These are phyloP conservation scores for Suhomyces maxii DNA, from an alignment of 1,139 yeast genomes.

Conservation along the genomic window DNA sequence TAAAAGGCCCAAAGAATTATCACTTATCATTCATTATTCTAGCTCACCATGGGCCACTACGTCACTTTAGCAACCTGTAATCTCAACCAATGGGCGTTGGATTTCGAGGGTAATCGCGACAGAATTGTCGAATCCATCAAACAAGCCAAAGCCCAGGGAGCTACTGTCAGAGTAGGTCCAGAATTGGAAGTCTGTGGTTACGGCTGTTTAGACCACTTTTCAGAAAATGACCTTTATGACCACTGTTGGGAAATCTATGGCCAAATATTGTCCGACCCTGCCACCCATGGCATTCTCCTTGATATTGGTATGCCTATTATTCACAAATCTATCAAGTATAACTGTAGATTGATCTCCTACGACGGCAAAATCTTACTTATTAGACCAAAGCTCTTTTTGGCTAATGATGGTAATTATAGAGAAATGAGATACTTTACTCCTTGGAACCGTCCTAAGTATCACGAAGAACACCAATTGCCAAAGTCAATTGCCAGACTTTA, in stretches of 20 bases:
- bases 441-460: slow-evolving; percentile 77
- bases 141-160: slow-evolving; percentile 73
- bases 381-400: slow-evolving; percentile 88
- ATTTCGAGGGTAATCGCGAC: slow-evolving; percentile 94
- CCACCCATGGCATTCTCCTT: slow-evolving; percentile 71
- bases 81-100: slow-evolving; percentile 98
- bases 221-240: slow-evolving; percentile 82
- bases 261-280: slow-evolving; percentile 63
- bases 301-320: slow-evolving; percentile 95
- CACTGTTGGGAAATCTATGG: slow-evolving; percentile 96
- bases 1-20: too few species aligned
- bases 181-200: slow-evolving; percentile 93
- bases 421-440: slow-evolving; percentile 98
- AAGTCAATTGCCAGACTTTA: slow-evolving; percentile 59
- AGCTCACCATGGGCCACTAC: slow-evolving; percentile 49
- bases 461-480: slow-evolving; percentile 75
- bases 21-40: not conserved
- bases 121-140: slow-evolving; percentile 79
- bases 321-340: slow-evolving; percentile 85
- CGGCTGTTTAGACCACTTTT: slow-evolving; percentile 94
- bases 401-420: slow-evolving; percentile 96
- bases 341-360: slow-evolving; percentile 82
- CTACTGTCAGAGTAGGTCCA: slow-evolving; percentile 91
- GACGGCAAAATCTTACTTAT: slow-evolving; percentile 79
- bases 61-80: slow-evolving; percentile 64